A percentile compares a stretch with the other conserved stretches of the same genome.
phyloP scores from a whole-genome alignment of 2,329 filamentous ascomycete species.

The Nigrograna mackinnonii region DNA sequence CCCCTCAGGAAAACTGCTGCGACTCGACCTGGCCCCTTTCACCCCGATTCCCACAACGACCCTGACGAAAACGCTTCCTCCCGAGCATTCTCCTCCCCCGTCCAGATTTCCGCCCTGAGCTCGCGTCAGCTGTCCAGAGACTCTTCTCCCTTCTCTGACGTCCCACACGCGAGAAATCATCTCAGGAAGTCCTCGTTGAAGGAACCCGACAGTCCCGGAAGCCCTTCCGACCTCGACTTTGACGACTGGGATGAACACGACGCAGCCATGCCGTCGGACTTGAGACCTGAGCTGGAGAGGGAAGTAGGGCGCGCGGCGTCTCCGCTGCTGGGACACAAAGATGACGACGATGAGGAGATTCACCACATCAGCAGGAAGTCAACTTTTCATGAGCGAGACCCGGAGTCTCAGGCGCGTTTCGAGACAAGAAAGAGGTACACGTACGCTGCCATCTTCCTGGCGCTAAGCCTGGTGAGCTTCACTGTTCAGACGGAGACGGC shows the following conservation, averaged over 20 bases:
- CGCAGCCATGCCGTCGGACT: constrained; percentile 53
- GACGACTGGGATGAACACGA: constrained; percentile 51
- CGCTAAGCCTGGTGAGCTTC: constrained; percentile 83
- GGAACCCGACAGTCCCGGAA: constrained; percentile 20
- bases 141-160: constrained; percentile 25
- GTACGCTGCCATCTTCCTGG: constrained; percentile 81
- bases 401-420: constrained; percentile 64
- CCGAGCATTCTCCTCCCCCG: constrained; percentile 20
- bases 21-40: constrained; percentile 14
- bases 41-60: constrained; percentile 17
- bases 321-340: constrained; percentile 55
- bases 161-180: constrained; percentile 11
- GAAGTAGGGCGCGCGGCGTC: constrained; percentile 49
- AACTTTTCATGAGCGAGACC: constrained; percentile 77
- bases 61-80: constrained; percentile 9
- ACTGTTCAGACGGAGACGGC: constrained; percentile 95
- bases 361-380: constrained; percentile 58
- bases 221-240: constrained; percentile 42
- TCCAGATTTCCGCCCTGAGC: constrained; percentile 20
- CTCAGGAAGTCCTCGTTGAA: constrained; percentile 10
- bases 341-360: constrained; percentile 36
- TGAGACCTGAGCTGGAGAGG: constrained; percentile 46
- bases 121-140: constrained; percentile 26
- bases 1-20: constrained; percentile 34
- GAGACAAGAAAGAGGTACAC: constrained; percentile 83